Evolutionary conservation across 2,329 filamentous ascomycete genomes (phyloP), one percentile per base, ranked within the genome.

Genomic region (Gaeumannomyces tritici): DNA sequence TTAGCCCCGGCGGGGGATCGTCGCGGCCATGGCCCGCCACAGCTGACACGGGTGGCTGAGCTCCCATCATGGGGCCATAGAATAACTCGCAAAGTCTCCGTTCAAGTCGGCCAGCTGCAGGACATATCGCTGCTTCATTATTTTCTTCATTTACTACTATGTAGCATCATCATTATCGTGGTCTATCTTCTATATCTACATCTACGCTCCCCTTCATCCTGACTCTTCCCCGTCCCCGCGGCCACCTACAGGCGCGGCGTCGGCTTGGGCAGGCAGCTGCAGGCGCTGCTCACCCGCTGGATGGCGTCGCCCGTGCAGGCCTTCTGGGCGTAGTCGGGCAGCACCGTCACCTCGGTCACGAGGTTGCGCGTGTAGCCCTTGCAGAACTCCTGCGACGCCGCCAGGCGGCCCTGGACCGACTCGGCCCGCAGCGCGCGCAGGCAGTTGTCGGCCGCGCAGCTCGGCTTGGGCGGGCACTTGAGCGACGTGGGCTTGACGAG

Each of bases 361-460:
- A 56, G 55, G 55, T 56, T 56, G 26, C 26, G 26, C 2, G 67
- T 67, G 60, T 65, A 68, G 57, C 65, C 65, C 24, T 66, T 67
- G 67, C 72, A 74, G 66, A 74, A 74, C 1, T 67, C 65, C 63
- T 67, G 68, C 12, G 71, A 71, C 61, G 66, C 68, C 62, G 68
- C 63, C 8, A 74, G 65, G 26, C 70, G 72, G 60, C 69, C 71
- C 8, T 70, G 69, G 57, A 66, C 68, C 47, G 69, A 68, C 27
- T 66, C 72, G 57, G 73, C 70, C 56, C 70, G 66, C 64, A 74
- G 61, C 11, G 73, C 72, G 26, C 72, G 70, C 26, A 74, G 69
- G 66, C 73, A 75, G 63, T 74, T 72, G 65, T 75, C 72, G 55
- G 71, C 70, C 26, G 24, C 28, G 55, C 55, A 56, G 55, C 24